Conservation (phyloP, 1,139 yeast species). For the Yamadazyma siamensis region DNA sequence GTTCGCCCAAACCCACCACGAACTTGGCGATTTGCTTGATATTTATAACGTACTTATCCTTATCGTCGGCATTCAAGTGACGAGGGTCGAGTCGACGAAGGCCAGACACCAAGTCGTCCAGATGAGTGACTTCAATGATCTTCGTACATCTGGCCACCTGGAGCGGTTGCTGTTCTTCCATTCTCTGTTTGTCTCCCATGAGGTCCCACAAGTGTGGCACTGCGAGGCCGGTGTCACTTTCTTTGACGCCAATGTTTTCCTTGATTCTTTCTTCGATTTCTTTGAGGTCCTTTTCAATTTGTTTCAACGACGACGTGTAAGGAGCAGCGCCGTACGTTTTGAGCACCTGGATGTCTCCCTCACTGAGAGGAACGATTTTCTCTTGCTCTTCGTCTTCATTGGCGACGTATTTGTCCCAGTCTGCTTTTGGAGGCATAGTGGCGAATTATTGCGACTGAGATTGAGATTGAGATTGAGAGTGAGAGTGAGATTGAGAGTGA, state of each 20-base stretch:
- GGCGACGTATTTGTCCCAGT: constrained; percentile 95
- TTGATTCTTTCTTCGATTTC: constrained; percentile 81
- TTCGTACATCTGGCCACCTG: constrained; percentile 99
- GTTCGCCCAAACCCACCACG: constrained; percentile 93
- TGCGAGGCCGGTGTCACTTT: constrained; percentile 92
- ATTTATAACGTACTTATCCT: constrained; percentile 90
- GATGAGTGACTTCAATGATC: constrained; percentile 72
- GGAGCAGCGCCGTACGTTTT: constrained; percentile 98
- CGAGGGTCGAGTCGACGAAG: too few relatives aligned
- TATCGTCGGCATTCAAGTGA: constrained; percentile 67
- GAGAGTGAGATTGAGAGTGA: constrained; percentile 1
- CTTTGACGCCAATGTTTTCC: constrained; percentile 91
- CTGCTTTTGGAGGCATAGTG: constrained; percentile 78
- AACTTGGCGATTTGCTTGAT: constrained; percentile 97
- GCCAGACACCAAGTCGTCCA: too few relatives aligned
- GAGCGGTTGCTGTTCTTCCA: constrained; percentile 90
- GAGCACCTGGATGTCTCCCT: constrained; percentile 94
- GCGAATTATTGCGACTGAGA: neutral
- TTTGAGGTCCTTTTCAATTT: constrained; percentile 80
- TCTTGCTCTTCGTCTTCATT: constrained; percentile 70
- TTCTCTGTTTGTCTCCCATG: constrained; percentile 90
- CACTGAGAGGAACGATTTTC: constrained; percentile 82
- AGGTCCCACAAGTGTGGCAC: constrained; percentile 98
- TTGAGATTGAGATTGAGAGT: constrained; percentile 1
- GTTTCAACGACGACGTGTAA: constrained; percentile 75